Conservation (phyloP, 148 eudicot species). For the Arctostaphylos glauca region DNA sequence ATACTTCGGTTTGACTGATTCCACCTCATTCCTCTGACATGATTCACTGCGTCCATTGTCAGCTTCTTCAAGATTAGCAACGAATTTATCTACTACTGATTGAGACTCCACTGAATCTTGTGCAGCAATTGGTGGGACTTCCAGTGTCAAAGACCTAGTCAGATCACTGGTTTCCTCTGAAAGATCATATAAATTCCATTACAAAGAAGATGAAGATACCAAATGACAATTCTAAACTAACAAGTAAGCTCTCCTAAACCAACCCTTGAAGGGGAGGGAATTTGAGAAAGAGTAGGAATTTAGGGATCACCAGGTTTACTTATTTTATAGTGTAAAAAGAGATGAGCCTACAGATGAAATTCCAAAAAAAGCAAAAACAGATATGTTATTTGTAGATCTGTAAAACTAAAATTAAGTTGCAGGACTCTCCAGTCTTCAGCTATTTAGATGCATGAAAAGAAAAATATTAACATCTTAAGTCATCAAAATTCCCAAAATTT, state of each 20-base stretch:
- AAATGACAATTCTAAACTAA: neutral
- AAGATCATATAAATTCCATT: neutral
- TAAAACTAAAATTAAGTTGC: neutral
- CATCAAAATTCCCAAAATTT: neutral
- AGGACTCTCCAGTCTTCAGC: neutral
- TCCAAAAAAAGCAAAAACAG: neutral
- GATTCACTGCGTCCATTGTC: slow-evolving; percentile 1
- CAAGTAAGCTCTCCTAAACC: slow-evolving; percentile 3
- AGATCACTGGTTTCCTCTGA: slow-evolving; percentile 14
- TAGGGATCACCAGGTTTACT: neutral
- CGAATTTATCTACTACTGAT: neutral
- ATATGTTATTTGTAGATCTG: neutral
- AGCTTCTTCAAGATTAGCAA: slow-evolving; percentile 3
- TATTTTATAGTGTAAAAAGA: neutral
- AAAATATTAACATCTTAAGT: neutral
- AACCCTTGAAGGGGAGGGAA: too few relatives aligned
- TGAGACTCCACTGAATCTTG: slow-evolving; percentile 1
- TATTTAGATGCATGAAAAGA: neutral
- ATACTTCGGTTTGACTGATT: slow-evolving; percentile 21
- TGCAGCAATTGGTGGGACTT: slow-evolving; percentile 8
- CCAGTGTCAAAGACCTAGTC: slow-evolving; percentile 6
- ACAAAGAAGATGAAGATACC: neutral
- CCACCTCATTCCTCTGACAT: slow-evolving; percentile 10
- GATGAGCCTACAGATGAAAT: neutral
- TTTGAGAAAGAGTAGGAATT: too few relatives aligned